Base-by-base conservation (phyloP, 2,329 filamentous ascomycete genomes). In the Dactylellina sp. region DNA sequence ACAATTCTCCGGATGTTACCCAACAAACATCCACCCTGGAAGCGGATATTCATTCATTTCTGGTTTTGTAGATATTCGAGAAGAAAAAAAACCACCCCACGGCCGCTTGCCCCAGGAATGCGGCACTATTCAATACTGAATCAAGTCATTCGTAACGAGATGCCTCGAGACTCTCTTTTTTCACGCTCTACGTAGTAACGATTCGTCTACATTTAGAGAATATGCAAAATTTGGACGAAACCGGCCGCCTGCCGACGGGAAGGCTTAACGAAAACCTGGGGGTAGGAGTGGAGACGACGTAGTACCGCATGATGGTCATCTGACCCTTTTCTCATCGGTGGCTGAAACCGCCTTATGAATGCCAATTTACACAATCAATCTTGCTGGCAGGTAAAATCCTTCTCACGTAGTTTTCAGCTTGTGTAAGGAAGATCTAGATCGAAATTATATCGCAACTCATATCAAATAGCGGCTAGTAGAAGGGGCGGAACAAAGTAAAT, bases 61-160 rank as follows among this genome's bases (percentile, higher is more conserved):
- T 4, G 12, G 28, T 25, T 50, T 50, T 24, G 37, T 35, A 53
- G 37, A 35, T 9, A 35, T 35, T 14, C 18, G 25, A 50, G 49
- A 52, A 52, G 9, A 7, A 9, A 22, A 2, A 32, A 11, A 25
- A 11, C 6, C 3, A 50, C 46, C 46, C 46, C 46, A 50, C 46
- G 46, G 53, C 53, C 37, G 53, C 53, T 44, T 57, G 53, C 39
- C 53, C 39, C 39, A 44, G 53, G 53, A 57, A 57, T 44, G 53
- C 37, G 53, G 53, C 53, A 44, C 1, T 44, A 42, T 57, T 24
- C 12, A 39, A 1, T 44, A 57, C 53, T 20, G 12, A 7, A 57
- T 57, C 22, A 22, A 57, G 53, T 16, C 24, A 42, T 57, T 16
- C 53, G 53, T 57, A 35, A 57, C 53, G 53, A 44, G 11, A 57